Evolutionary conservation across 305 asterid genomes (phyloP).

Genomic region (Solanum hybrid): DNA sequence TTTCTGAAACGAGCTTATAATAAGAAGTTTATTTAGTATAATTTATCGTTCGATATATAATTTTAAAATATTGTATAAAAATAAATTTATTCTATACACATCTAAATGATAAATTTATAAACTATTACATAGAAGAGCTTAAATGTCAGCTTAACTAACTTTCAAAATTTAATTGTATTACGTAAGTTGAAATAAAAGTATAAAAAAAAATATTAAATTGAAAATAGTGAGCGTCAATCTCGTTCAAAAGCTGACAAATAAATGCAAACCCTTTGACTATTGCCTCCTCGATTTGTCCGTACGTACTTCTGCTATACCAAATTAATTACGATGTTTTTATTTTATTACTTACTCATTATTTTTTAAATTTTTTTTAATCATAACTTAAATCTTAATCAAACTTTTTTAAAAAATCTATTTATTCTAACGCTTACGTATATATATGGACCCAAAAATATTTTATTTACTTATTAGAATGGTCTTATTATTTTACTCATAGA

Average conservation of each 20-base stretch:
- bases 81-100: neutral
- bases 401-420: neutral
- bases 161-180: neutral
- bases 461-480: neutral
- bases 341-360: neutral
- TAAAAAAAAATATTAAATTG: neutral
- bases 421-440: neutral
- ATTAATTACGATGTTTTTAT: neutral
- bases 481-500: neutral
- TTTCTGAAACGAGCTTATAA: neutral
- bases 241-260: neutral
- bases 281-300: neutral
- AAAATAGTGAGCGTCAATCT: neutral
- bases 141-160: neutral
- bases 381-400: neutral
- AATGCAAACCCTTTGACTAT: constrained; percentile 3
- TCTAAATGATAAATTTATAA: neutral
- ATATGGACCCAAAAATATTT: neutral
- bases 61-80: neutral
- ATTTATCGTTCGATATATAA: neutral
- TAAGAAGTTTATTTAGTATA: neutral
- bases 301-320: neutral
- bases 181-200: neutral
- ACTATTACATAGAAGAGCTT: neutral
- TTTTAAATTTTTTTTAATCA: neutral